Base-by-base conservation (phyloP, 202 grass and related monocot genomes). In the Bolboschoenoplectus hybrid region DNA sequence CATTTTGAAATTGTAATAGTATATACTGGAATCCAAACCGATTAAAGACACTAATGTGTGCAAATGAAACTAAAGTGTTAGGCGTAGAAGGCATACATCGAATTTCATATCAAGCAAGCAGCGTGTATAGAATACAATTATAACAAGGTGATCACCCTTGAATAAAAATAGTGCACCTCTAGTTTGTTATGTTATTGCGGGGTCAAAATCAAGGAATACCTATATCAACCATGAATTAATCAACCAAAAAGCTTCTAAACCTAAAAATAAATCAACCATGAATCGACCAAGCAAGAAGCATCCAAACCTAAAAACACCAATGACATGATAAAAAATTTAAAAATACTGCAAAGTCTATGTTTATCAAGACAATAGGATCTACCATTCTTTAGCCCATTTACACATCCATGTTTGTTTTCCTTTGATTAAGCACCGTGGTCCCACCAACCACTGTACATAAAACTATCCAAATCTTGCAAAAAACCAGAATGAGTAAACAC, bases 401-500 rank as follows among this genome's bases (percentile, higher is more conserved):
- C 44, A 70, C 46, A 82, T 82, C 61, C 17, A 70, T 67, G 14
- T 69, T 52, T 83, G n/a, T 2, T 44, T 82, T 65, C 40, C 40
- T 82, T 49, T 65, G 14, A 78, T 78, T n/a, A 40, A 57, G 35
- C 51, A 58, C 74, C 2, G 34, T 40, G 74, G 52, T 53, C 72
- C 47, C 20, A 35, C 72, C 52, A 75, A 75, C 35, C 40, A 82
- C 60, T 82, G 55, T 45, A 82, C 80, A 82, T 32, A 4, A 82
- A 83, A 83, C 40, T 56, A 52, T 12, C 73, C 73, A 77, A 56
- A 78, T 78, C 51, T 78, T 78, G 70, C 74, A 39, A 78, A 40
- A 36, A 36, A 77, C 11, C 45, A 74, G 19, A 74, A 74, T 34
- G 46, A 52, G 71, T 34, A 52, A 26, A 52, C 46, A 74, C 46